Evolutionary conservation across 768 basidiomycete genomes (phyloP).

Genomic region (Clavulina sp.): DNA sequence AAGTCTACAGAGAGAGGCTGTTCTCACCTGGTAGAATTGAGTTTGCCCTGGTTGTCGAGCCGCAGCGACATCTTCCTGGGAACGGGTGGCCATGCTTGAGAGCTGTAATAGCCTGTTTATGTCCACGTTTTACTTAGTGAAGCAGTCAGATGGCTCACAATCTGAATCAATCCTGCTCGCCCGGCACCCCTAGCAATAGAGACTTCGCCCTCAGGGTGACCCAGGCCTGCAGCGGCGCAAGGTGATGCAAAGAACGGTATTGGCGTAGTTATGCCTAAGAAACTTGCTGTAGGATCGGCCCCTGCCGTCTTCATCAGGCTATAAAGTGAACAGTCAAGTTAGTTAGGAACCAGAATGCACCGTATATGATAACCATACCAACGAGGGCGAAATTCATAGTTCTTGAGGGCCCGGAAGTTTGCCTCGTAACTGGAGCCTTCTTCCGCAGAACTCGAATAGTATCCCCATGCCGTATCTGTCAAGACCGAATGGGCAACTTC

Average conservation of each 20-base stretch:
- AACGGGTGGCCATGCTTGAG: slow-evolving; percentile 10
- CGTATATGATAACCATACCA: slow-evolving; percentile 6
- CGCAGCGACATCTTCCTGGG: slow-evolving; percentile 10
- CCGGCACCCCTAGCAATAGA: slow-evolving; percentile 29
- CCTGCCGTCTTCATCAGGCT: slow-evolving; percentile 17
- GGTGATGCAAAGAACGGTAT: slow-evolving; percentile 27
- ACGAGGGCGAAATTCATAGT: slow-evolving; percentile 13
- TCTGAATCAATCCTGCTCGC: slow-evolving; percentile 27
- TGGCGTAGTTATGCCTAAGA: slow-evolving; percentile 17
- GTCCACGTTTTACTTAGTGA: background rate
- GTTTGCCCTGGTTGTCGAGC: slow-evolving; percentile 8
- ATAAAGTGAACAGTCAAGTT: background rate
- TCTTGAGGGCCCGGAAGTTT: slow-evolving; percentile 6
- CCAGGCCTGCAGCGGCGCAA: slow-evolving; percentile 26
- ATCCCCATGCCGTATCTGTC: slow-evolving; percentile 22
- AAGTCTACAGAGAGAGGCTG: background rate
- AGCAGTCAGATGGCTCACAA: slow-evolving; percentile 19
- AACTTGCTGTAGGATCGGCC: slow-evolving; percentile 18
- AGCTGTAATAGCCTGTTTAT: background rate
- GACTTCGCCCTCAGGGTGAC: slow-evolving; percentile 33
- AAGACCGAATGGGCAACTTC: slow-evolving; percentile 21
- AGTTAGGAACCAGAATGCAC: no score
- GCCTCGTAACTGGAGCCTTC: slow-evolving; percentile 9
- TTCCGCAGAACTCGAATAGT: slow-evolving; percentile 16
- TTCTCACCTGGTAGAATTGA: slow-evolving; percentile 10